Evolutionary conservation across 2,329 filamentous ascomycete genomes (phyloP).

Genomic region (Colletotrichum navitas): DNA sequence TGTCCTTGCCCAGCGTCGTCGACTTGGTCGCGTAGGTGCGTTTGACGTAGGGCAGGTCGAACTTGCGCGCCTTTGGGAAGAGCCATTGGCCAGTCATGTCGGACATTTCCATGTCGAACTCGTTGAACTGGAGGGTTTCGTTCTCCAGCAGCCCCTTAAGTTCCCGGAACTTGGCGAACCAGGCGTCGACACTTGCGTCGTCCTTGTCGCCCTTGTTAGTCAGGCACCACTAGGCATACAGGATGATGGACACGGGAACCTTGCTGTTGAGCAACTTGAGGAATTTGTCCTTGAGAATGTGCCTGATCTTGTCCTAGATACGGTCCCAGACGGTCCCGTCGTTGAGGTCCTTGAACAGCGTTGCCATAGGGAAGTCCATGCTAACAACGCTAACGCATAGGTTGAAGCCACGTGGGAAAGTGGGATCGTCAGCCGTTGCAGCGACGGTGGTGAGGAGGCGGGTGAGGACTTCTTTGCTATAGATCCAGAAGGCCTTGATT

Average conservation of each 20-base stretch:
- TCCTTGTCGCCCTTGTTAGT: constrained; percentile 52
- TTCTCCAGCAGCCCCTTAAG: constrained; percentile 46
- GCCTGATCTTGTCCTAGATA: constrained; percentile 52
- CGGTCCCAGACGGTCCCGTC: constrained; percentile 43
- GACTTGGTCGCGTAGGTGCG: constrained; percentile 60
- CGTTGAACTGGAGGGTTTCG: constrained; percentile 48
- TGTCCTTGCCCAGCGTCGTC: constrained; percentile 53
- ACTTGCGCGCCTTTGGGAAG: constrained; percentile 60
- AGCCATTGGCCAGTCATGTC: constrained; percentile 60
- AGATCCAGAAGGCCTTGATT: constrained; percentile 58
- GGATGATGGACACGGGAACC: constrained; percentile 57
- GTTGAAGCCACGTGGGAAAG: constrained; percentile 61
- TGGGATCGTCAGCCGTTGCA: constrained; percentile 58
- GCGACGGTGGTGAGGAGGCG: constrained; percentile 55
- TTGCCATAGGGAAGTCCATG: constrained; percentile 52
- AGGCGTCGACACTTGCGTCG: constrained; percentile 50
- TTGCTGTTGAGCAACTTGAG: constrained; percentile 51
- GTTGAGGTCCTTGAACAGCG: constrained; percentile 52
- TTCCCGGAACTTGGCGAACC: constrained; percentile 52
- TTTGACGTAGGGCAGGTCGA: constrained; percentile 62
- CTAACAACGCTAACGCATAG: constrained; percentile 61
- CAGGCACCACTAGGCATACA: constrained; percentile 64
- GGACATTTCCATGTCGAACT: constrained; percentile 58
- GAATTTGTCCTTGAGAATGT: constrained; percentile 53
- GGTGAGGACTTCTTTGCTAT: constrained; percentile 54